Conservation (phyloP, 176 grass and related monocot species). For the Musa troglodytarum region DNA sequence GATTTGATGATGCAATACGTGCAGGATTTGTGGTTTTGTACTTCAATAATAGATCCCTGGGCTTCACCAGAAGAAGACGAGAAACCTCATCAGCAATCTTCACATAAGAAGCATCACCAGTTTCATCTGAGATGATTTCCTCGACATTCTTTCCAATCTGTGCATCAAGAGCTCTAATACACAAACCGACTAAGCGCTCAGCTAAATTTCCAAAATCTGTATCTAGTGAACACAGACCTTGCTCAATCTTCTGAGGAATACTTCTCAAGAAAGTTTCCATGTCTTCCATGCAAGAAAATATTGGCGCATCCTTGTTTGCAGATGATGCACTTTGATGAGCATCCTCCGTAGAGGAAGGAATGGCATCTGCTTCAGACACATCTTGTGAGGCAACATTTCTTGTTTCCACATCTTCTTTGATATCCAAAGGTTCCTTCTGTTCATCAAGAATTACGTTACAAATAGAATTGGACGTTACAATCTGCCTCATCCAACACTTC, state of each 20-base stretch:
- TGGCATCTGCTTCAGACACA: conserved; percentile 29
- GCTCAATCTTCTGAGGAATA: conserved; percentile 76
- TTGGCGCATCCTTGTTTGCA: conserved; percentile 15
- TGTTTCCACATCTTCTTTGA: conserved; percentile 41
- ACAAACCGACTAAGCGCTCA: conserved; percentile 64
- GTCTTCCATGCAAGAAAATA: conserved; percentile 51
- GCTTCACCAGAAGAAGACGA: conserved; percentile 64
- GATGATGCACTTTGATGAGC: conserved; percentile 12
- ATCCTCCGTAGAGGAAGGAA: conserved; percentile 4
- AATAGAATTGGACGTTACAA: conserved; percentile 31
- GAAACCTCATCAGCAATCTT: conserved; percentile 44
- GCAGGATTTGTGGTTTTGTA: conserved; percentile 40
- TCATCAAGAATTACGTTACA: conserved; percentile 22
- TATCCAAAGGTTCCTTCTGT: conserved; percentile 17
- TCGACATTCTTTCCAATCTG: conserved; percentile 35
- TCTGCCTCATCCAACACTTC: conserved; percentile 92
- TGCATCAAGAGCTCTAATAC: conserved; percentile 43
- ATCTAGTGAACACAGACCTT: conserved; percentile 55
- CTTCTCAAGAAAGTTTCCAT: conserved; percentile 55
- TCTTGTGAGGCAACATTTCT: conserved; percentile 35
- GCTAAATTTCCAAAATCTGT: conserved; percentile 62
- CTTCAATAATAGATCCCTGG: conserved; percentile 61
- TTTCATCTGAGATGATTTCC: conserved; percentile 25
- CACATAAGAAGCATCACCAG: conserved; percentile 28
- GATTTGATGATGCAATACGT: conserved; percentile 21